Base-by-base conservation (phyloP, 1,284 basidiomycete genomes). In the Singerocomus rubriflavus region DNA sequence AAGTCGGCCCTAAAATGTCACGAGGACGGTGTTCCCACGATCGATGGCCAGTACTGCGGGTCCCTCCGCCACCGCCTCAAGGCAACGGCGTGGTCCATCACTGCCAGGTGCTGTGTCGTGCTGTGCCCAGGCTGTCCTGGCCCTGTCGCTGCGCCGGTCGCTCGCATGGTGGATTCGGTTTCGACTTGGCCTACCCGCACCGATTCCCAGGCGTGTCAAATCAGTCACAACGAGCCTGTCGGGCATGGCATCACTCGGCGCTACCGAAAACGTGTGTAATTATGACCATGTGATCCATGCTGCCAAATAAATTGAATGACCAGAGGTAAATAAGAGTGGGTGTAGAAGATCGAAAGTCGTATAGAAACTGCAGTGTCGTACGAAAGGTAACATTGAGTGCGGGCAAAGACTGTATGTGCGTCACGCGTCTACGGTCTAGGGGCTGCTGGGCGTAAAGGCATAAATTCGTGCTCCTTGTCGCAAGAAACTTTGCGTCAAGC, bases 401-500 rank as follows among this genome's bases (percentile, higher is more conserved):
- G 26, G 29, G 34, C 21, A 44, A 40, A 43, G 39, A 29, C 39
- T 49, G 40, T 29, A n/a, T 35, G 42, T 57, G 51, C 42, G 45
- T 42, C 38, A 27, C 12, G 43, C 8, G 43, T 67, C 67, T 63
- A 65, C 50, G 37, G 39, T 69, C 69, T 71, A 67, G 32, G 66
- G 59, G 50, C 50, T 60, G 51, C 55, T 69, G 44, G 65, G 65
- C 44, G 67, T 69, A 55, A 80, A 78, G 54, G 78, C 75, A 65
- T 81, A 81, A 76, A 91, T 84, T 66, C 84, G 79, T 48, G 86
- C 85, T 47, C 88, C 88, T 70, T 92, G 89, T 52, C 85, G 79
- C 56, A 88, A 68, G 61, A 92, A 89, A 56, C 80, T 81, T 67
- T 85, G 82, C 48, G 81, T 81, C 29, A 77, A 62, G 31, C 63